Conservation (phyloP, 31 red algal species). For the Endocladia muricata region DNA sequence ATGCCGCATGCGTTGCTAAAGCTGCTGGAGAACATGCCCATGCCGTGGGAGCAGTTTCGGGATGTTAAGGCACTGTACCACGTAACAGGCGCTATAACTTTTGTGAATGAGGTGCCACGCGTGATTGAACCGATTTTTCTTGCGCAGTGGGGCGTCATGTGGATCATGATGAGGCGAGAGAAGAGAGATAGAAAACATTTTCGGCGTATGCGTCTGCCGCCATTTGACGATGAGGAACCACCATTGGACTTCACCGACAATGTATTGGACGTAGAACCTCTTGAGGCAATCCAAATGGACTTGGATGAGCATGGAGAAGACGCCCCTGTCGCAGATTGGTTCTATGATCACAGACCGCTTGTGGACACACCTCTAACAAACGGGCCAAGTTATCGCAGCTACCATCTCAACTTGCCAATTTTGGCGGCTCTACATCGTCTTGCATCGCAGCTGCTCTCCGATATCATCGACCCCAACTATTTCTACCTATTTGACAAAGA, state of each 20-base stretch:
- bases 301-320: conserved; percentile 81
- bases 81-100: conserved; percentile 90
- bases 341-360: conserved; percentile 84
- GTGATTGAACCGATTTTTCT: conserved; percentile 84
- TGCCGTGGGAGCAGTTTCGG: conserved; percentile 91
- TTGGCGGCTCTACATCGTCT: conserved; percentile 86
- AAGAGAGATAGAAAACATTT: conserved; percentile 90
- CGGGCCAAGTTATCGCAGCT: conserved; percentile 64
- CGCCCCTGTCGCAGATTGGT: conserved; percentile 81
- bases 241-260: conserved; percentile 93
- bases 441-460: conserved; percentile 64
- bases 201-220: conserved; percentile 86
- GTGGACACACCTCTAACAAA: conserved; percentile 52
- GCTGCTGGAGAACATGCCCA: conserved; percentile 95
- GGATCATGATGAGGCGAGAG: conserved; percentile 88
- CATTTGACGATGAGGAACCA: conserved; percentile 98
- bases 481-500: conserved; percentile 87
- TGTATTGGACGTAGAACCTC: conserved; percentile 86
- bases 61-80: conserved; percentile 90
- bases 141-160: conserved; percentile 94
- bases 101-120: conserved; percentile 85
- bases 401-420: conserved; percentile 68
- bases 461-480: conserved; percentile 81
- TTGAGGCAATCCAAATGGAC: conserved; percentile 89
- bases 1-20: conserved; percentile 96